Evolutionary conservation across 78 protist species (phyloP).

Genomic region (Corallochytrium limacisporum): DNA sequence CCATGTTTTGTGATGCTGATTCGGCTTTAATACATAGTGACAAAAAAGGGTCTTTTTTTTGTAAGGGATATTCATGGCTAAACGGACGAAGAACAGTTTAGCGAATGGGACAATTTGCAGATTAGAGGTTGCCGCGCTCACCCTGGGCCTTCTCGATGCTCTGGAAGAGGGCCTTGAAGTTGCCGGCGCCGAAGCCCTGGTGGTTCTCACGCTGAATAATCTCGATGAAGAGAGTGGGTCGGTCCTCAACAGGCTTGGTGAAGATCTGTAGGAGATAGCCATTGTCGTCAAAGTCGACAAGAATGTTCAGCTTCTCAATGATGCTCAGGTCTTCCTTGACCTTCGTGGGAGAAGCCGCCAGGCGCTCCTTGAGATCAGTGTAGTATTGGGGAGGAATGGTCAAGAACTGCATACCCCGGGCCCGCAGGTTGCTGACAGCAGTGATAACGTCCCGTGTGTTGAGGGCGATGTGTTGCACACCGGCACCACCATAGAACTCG

Average conservation of each 20-base stretch:
- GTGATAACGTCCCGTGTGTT: constrained; percentile 44
- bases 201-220: constrained; percentile 60
- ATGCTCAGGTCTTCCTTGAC: constrained; percentile 50
- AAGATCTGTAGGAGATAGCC: constrained; percentile 87
- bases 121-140: constrained; percentile 22
- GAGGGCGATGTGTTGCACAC: constrained; percentile 87
- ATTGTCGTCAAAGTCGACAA: constrained; percentile 75
- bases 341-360: constrained; percentile 10
- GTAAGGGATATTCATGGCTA: no score
- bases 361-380: constrained; percentile 25
- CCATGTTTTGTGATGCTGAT: no score
- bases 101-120: no score
- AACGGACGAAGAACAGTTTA: no score
- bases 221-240: constrained; percentile 84
- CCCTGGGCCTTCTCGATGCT: constrained; percentile 52
- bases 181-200: constrained; percentile 72
- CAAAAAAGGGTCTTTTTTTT: no score
- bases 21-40: no score
- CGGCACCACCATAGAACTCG: constrained; percentile 79
- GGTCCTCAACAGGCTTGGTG: constrained; percentile 68
- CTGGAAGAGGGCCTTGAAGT: constrained; percentile 72
- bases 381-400: constrained; percentile 59
- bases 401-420: constrained; percentile 72
- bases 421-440: constrained; percentile 1
- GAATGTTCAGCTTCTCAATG: constrained; percentile 46